Conservation (phyloP, 1,284 basidiomycete genomes). For the Stygiomarasmius scandens region DNA sequence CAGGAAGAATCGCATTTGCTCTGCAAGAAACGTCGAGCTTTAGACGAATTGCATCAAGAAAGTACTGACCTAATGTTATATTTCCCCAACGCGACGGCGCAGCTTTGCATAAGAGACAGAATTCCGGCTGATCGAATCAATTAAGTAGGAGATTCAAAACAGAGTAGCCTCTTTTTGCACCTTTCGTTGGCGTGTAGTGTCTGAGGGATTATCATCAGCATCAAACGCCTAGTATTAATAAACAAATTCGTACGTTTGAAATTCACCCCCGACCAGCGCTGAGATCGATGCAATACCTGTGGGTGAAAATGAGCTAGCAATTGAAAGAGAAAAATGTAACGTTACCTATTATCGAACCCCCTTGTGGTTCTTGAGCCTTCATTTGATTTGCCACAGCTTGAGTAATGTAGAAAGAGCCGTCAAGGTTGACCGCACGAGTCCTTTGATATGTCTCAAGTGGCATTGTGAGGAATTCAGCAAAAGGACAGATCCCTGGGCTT, state of each 20-base stretch:
- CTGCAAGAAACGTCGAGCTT: constrained; percentile 25
- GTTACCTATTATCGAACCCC: constrained; percentile 71
- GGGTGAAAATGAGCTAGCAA: constrained; percentile 49
- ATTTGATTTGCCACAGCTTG: constrained; percentile 83
- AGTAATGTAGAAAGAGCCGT: constrained; percentile 77
- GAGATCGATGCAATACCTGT: constrained; percentile 79
- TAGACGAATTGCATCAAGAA: not conserved
- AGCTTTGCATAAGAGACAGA: constrained; percentile 82
- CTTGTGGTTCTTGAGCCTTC: constrained; percentile 68
- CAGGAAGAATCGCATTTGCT: constrained; percentile 69
- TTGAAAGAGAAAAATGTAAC: not conserved
- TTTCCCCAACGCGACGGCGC: constrained; percentile 76
- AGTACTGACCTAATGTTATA: constrained; percentile 54
- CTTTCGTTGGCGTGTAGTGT: constrained; percentile 82
- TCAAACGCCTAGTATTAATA: constrained; percentile 3
- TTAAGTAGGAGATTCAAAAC: not conserved
- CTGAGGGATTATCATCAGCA: constrained; percentile 31
- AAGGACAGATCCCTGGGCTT: constrained; percentile 66
- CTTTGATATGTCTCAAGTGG: constrained; percentile 69
- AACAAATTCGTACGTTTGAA: constrained; percentile 55
- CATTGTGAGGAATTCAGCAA: constrained; percentile 80
- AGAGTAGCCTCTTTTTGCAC: not conserved
- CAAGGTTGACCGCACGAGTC: constrained; percentile 76
- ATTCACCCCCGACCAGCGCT: constrained; percentile 76
- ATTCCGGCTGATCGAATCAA: constrained; percentile 55